phyloP scores from a whole-genome alignment of 805 yeast species.

The Starmera dryadoides region DNA sequence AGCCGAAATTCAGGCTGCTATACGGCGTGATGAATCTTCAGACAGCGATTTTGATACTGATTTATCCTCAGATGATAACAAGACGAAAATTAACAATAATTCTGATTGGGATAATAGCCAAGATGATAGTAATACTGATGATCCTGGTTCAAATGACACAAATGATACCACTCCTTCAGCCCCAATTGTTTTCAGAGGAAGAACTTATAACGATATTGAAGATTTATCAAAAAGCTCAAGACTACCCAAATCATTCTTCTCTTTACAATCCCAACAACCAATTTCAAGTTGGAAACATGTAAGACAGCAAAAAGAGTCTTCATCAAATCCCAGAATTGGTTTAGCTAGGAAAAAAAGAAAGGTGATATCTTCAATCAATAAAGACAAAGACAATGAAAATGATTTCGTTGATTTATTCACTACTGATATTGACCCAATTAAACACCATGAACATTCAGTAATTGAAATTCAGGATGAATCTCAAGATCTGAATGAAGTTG shows the following conservation, averaged over 20 bases:
- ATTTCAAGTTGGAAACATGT: neutral
- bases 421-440: neutral
- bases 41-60: neutral
- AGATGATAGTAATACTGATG: neutral
- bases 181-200: conserved; percentile 11
- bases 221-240: conserved; percentile 13
- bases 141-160: too few species aligned
- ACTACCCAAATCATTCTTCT: conserved; percentile 17
- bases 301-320: neutral
- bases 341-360: conserved; percentile 9
- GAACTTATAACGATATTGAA: conserved; percentile 11
- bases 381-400: neutral
- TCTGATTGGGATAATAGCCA: neutral
- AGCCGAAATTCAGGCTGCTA: neutral
- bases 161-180: too few species aligned
- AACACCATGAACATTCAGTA: neutral
- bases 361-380: neutral
- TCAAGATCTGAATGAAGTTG: neutral
- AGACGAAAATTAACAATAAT: too few species aligned
- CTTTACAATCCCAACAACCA: conserved; percentile 2
- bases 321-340: conserved; percentile 10
- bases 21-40: neutral
- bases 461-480: neutral
- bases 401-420: neutral
- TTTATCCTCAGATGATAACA: neutral